phyloP scores from a whole-genome alignment of 2,329 filamentous ascomycete species.

The Paramyrothecium roridum region DNA sequence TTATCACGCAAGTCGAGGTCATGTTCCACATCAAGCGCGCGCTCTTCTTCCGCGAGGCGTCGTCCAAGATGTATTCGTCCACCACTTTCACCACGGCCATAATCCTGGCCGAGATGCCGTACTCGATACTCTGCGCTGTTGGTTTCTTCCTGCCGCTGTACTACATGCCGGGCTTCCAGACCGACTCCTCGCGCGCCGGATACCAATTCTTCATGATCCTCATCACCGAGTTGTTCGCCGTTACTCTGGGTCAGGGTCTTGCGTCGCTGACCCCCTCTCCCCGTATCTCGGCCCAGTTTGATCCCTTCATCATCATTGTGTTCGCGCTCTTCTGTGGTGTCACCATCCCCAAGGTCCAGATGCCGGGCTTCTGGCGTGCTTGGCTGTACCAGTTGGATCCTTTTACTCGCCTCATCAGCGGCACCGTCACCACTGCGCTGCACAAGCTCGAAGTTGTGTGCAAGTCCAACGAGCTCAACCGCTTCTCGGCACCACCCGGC shows the following conservation, averaged over 20 bases:
- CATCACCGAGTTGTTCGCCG: slow-evolving; percentile 79
- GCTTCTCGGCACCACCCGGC: slow-evolving; percentile 63
- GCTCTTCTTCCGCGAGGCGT: slow-evolving; percentile 83
- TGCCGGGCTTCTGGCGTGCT: slow-evolving; percentile 72
- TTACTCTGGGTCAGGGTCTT: slow-evolving; percentile 74
- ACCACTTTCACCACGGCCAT: slow-evolving; percentile 76
- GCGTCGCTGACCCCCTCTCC: slow-evolving; percentile 74
- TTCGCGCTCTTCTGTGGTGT: slow-evolving; percentile 88
- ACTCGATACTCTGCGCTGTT: slow-evolving; percentile 76
- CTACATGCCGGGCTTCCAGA: slow-evolving; percentile 75
- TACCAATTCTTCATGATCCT: slow-evolving; percentile 87
- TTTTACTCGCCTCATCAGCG: slow-evolving; percentile 77
- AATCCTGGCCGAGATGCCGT: slow-evolving; percentile 81
- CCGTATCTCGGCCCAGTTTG: slow-evolving; percentile 75
- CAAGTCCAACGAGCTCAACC: slow-evolving; percentile 57
- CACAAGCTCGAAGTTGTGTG: slow-evolving; percentile 64
- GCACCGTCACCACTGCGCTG: slow-evolving; percentile 76
- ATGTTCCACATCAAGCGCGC: slow-evolving; percentile 78
- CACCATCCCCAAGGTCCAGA: slow-evolving; percentile 73
- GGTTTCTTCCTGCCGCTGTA: slow-evolving; percentile 81
- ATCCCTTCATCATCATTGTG: slow-evolving; percentile 79
- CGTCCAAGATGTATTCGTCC: slow-evolving; percentile 81
- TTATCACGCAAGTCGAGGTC: slow-evolving; percentile 75
- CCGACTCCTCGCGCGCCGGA: slow-evolving; percentile 62
- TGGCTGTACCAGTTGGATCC: slow-evolving; percentile 84